Percentiles rank a stretch among this genome's conserved stretches.
phyloP scores from a whole-genome alignment of 1,139 yeast species.

The Sugiyamaella pinicola region DNA sequence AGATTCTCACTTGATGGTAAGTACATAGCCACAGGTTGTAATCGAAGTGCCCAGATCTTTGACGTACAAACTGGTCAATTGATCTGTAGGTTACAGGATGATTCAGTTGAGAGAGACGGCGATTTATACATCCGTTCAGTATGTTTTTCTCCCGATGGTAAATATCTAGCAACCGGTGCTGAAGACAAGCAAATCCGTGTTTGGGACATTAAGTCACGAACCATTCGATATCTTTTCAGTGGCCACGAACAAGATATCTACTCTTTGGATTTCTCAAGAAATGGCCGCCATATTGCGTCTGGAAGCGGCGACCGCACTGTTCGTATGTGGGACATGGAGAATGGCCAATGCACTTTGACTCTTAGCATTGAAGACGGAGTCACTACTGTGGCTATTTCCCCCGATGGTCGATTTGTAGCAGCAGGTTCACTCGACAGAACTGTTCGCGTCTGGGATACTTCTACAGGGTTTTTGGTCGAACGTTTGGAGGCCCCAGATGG shows the following conservation, averaged over 20 bases:
- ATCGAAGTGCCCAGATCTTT: conserved; percentile 92
- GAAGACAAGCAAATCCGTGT: conserved; percentile 95
- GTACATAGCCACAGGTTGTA: conserved; percentile 95
- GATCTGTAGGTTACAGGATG: conserved; percentile 85
- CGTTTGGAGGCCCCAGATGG: conserved; percentile 94
- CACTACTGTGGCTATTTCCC: conserved; percentile 95
- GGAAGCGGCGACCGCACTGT: conserved; percentile 98
- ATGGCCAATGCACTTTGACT: conserved; percentile 88
- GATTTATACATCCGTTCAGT: conserved; percentile 94
- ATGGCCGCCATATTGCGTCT: conserved; percentile 89
- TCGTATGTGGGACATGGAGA: conserved; percentile 92
- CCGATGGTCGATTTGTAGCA: conserved; percentile 91
- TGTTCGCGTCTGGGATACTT: conserved; percentile 96
- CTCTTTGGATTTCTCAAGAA: conserved; percentile 93
- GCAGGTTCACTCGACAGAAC: conserved; percentile 97
- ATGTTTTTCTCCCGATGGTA: conserved; percentile 96
- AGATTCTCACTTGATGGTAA: conserved; percentile 91
- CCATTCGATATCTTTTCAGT: conserved; percentile 81
- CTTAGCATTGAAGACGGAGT: conserved; percentile 96
- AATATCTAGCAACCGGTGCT: conserved; percentile 94
- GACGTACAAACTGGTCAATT: conserved; percentile 91
- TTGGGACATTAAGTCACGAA: conserved; percentile 90
- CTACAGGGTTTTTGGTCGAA: conserved; percentile 85
- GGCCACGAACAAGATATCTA: conserved; percentile 99
- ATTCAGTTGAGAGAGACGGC: conserved; percentile 55